phyloP scores from a whole-genome alignment of 495 filamentous ascomycete genomes.

The Penicillium salamii region DNA sequence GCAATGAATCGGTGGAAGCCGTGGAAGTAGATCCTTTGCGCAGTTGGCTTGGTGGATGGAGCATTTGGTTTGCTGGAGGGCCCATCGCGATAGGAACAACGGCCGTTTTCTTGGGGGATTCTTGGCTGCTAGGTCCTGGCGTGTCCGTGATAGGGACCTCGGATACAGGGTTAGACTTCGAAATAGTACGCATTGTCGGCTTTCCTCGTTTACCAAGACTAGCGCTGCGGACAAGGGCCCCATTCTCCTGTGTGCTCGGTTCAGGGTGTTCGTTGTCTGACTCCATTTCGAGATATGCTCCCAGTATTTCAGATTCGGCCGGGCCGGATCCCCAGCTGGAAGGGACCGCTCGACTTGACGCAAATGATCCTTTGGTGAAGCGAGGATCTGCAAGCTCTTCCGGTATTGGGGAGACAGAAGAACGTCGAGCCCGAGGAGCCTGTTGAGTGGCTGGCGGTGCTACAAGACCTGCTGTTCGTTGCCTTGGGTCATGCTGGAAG shows the following conservation, averaged over 20 bases:
- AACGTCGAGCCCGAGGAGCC: constrained; percentile 47
- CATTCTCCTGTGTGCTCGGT: constrained; percentile 43
- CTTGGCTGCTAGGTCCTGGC: constrained; percentile 1
- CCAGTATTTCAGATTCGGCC: constrained; percentile 46
- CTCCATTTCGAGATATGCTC: constrained; percentile 36
- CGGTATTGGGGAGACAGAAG: constrained; percentile 82
- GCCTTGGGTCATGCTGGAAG: constrained; percentile 10
- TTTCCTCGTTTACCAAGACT: constrained; percentile 73
- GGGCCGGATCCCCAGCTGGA: constrained; percentile 61
- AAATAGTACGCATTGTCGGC: constrained; percentile 66
- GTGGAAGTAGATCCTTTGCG: constrained; percentile 27
- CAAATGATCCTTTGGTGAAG: constrained; percentile 60
- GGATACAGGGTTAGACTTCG: constrained; percentile 32
- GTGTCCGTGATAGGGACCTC: constrained; percentile 16
- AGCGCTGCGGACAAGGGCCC: constrained; percentile 69
- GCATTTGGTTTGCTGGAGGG: constrained; percentile 16
- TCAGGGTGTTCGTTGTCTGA: constrained; percentile 38
- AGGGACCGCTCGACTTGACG: constrained; percentile 79
- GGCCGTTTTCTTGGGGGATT: constrained; percentile 19
- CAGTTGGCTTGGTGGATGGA: constrained; percentile 20
- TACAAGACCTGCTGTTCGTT: constrained; percentile 26
- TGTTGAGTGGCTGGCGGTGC: constrained; percentile 20
- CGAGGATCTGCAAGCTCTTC: constrained; percentile 67
- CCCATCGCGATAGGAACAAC: constrained; percentile 9
- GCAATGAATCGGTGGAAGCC: constrained; percentile 27